Evolutionary conservation across 495 filamentous ascomycete genomes (phyloP).

Genomic region (Gamarada debralockiae): DNA sequence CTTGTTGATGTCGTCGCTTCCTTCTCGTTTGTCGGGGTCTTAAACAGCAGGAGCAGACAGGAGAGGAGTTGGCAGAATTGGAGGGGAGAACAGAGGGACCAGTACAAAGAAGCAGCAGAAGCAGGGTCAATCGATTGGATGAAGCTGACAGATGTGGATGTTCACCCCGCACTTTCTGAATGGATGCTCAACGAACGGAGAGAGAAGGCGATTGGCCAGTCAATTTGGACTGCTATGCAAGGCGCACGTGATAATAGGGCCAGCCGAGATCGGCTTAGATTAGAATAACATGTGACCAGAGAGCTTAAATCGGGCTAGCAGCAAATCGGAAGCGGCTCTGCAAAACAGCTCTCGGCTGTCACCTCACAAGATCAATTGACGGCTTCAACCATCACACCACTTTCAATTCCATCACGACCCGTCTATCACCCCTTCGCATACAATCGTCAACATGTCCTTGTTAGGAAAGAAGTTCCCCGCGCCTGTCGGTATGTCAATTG

Average conservation of each 20-base stretch:
- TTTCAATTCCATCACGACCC: constrained; percentile 17
- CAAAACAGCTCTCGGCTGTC: constrained; percentile 13
- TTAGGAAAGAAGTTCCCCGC: constrained; percentile 92
- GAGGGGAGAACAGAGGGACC: neutral
- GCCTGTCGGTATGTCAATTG: constrained; percentile 69
- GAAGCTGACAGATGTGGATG: neutral
- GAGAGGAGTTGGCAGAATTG: constrained; percentile 2
- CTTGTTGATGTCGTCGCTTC: neutral
- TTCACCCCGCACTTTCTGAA: constrained; percentile 19
- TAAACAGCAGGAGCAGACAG: neutral
- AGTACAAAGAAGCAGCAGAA: neutral
- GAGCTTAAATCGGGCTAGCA: neutral
- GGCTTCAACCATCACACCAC: constrained; percentile 13
- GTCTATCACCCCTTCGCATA: constrained; percentile 11
- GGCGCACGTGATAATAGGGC: no score
- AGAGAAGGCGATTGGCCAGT: neutral
- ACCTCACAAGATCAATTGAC: constrained; percentile 9
- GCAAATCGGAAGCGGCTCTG: neutral
- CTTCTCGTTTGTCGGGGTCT: neutral
- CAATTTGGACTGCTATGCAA: no score
- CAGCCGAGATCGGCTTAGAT: no score
- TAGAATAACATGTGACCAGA: neutral
- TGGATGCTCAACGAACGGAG: neutral
- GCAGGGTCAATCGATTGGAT: constrained; percentile 10
- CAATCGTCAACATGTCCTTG: constrained; percentile 56